These are phyloP conservation scores for Wickerhamiella nectarea DNA, from an alignment of 805 yeast species.

Conservation along the genomic window DNA sequence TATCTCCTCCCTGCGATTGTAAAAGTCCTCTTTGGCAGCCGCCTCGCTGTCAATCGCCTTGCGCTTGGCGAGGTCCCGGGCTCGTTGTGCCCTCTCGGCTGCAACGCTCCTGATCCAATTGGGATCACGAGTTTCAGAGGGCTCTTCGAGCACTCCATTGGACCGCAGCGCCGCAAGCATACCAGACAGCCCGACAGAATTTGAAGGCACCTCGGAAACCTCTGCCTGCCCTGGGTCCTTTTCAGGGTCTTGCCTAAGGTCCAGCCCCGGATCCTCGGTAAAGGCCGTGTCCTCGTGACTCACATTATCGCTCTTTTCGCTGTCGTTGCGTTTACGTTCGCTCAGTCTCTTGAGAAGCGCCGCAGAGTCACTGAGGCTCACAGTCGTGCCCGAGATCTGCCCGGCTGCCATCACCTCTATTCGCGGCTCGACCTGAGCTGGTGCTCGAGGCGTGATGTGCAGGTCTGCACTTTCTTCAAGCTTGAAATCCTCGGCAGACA, in stretches of 20 bases:
- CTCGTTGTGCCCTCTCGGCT: slow-evolving; percentile 15
- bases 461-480: neutral
- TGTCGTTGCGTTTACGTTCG: too few species aligned
- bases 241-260: neutral
- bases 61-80: slow-evolving; percentile 18
- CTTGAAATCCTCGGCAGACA: neutral
- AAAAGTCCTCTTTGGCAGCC: slow-evolving; percentile 19
- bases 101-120: slow-evolving; percentile 12
- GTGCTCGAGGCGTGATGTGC: neutral
- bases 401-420: neutral
- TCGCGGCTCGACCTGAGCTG: neutral
- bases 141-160: neutral
- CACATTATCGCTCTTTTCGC: too few species aligned
- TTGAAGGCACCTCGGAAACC: too few species aligned
- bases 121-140: neutral
- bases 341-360: neutral
- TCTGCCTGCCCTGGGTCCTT: neutral
- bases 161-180: neutral
- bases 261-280: neutral
- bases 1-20: slow-evolving; percentile 21
- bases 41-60: slow-evolving; percentile 25
- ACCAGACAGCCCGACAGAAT: neutral
- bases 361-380: neutral
- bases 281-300: too few species aligned
- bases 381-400: neutral